phyloP scores from a whole-genome alignment of 257 asterid species.

The Rubia yunnanensis region DNA sequence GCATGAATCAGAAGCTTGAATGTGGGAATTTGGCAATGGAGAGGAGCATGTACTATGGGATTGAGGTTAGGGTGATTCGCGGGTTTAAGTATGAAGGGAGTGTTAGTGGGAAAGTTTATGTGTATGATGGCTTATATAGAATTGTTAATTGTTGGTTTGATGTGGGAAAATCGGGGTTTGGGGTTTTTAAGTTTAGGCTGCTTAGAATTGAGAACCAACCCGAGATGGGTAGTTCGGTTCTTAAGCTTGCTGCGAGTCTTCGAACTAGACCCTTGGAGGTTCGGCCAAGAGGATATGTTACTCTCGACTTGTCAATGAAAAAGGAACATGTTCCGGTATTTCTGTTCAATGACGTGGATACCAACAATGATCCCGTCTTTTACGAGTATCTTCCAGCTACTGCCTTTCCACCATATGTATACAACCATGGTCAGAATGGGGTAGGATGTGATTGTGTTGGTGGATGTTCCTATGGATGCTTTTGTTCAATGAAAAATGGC shows the following conservation, averaged over 20 bases:
- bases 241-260: conserved; percentile 49
- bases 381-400: conserved; percentile 44
- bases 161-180: conserved; percentile 73
- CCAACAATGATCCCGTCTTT: conserved; percentile 42
- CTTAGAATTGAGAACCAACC: conserved; percentile 55
- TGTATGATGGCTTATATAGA: conserved; percentile 71
- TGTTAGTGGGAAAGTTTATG: conserved; percentile 65
- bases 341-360: conserved; percentile 61
- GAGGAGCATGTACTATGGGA: conserved; percentile 70
- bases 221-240: conserved; percentile 60
- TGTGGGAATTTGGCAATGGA: conserved; percentile 78
- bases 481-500: conserved; percentile 66
- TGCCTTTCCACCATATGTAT: conserved; percentile 44
- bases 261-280: conserved; percentile 39
- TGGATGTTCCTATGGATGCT: conserved; percentile 52
- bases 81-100: conserved; percentile 72
- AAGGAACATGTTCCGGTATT: conserved; percentile 63
- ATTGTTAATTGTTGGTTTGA: conserved; percentile 67
- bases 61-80: conserved; percentile 82
- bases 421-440: conserved; percentile 20
- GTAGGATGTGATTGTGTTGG: conserved; percentile 56
- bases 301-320: conserved; percentile 55
- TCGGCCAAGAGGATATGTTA: conserved; percentile 60
- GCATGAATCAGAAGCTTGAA: conserved; percentile 69
- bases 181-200: conserved; percentile 64